Base-by-base conservation (phyloP, 257 asterid genomes). In the Ehretia macrophylla region DNA sequence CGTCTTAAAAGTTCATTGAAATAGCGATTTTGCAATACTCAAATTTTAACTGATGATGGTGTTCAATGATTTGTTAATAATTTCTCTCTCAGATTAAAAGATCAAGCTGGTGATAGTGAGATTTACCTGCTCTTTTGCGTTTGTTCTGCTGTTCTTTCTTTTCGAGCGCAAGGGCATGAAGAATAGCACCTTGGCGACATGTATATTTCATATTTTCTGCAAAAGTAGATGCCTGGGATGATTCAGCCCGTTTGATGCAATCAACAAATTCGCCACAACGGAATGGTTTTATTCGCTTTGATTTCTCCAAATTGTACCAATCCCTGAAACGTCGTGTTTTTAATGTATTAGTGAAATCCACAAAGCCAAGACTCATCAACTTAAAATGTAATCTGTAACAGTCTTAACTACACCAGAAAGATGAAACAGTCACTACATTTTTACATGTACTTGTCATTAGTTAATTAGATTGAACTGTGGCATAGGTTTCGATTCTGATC, bases 231-330 rank as follows among this genome's bases (percentile, higher is more conserved):
- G 56, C 55, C 51, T 20, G 20, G 8, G 68, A 61, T 17, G 67
- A 59, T 52, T 66, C 58, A 27, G 76, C 46, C 55, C 67, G 56
- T 65, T 51, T 69, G n/a, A 52, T 60, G 47, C 58, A 69, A 62
- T 63, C 67, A 61, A 68, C 81, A 13, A 74, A 59, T 46, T 77
- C 82, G 10, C 58, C 65, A 76, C 79, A 67, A 38, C 77, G 59
- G 51, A 69, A 68, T 45, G 66, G 58, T 62, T 73, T 74, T 51
- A 73, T 37, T 16, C 69, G 72, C 21, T 55, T 68, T 13, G 75
- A 55, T 47, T 63, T 71, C 69, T 77, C 70, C 72, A 70, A 56
- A 23, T 68, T 64, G 63, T 68, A 71, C 78, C 77, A 62, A 35
- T 27, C 78, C 77, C 93, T 82, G 81, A 19, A 27, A 73, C n/a